These are phyloP conservation scores for Diplodia seriata DNA, from an alignment of 2,329 filamentous ascomycete species.

Conservation along the genomic window DNA sequence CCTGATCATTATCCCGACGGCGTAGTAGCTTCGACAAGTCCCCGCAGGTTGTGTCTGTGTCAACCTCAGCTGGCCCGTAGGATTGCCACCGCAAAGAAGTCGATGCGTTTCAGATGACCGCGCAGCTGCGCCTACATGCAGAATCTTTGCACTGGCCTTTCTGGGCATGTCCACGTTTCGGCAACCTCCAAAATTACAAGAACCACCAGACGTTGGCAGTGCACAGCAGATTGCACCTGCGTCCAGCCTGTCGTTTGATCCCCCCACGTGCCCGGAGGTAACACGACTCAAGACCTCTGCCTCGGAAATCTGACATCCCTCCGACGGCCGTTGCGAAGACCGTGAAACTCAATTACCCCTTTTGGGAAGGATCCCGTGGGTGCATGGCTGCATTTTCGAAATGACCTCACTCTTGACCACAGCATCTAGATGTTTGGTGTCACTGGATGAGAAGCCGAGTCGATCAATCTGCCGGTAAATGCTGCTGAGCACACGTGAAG, in stretches of 20 bases:
- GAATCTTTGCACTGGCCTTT: constrained; percentile 25
- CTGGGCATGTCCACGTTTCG: constrained; percentile 17
- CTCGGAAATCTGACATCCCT: constrained; percentile 11
- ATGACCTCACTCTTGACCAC: background rate
- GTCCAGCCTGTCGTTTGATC: constrained; percentile 11
- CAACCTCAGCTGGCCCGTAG: constrained; percentile 6
- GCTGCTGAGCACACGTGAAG: constrained; percentile 2
- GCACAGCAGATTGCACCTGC: constrained; percentile 20
- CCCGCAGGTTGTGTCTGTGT: background rate
- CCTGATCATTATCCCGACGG: constrained; percentile 3
- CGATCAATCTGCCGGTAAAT: constrained; percentile 22
- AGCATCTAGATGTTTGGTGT: background rate
- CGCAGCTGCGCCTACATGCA: constrained; percentile 27
- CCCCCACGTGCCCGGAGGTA: constrained; percentile 14
- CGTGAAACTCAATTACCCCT: constrained; percentile 17
- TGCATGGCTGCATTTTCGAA: constrained; percentile 14
- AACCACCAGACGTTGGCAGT: constrained; percentile 4
- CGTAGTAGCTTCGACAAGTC: background rate
- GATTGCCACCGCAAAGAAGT: background rate
- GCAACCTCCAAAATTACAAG: constrained; percentile 10
- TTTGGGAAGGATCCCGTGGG: background rate
- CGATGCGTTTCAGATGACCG: constrained; percentile 14
- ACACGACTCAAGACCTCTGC: constrained; percentile 6
- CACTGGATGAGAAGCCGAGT: constrained; percentile 8
- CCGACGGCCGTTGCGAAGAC: constrained; percentile 4